Base-by-base conservation (phyloP, 2,329 filamentous ascomycete genomes). In the Lachnellula subtilissima region DNA sequence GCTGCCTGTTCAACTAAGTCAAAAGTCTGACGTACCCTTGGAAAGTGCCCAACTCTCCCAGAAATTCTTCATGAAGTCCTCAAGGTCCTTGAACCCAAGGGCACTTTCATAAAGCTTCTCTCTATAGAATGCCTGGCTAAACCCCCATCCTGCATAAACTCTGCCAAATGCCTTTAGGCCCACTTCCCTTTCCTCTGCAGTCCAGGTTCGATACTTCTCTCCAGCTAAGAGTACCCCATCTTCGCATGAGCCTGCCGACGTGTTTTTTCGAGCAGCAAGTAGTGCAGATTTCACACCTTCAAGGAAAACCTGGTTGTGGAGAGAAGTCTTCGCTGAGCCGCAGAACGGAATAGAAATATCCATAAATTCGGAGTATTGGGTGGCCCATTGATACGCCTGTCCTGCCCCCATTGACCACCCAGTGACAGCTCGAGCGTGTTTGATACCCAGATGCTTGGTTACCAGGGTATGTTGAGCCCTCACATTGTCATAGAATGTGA, bases 61-160 rank as follows among this genome's bases (percentile, higher is more conserved):
- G 65, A 89, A 91, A 12, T 78, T 82, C 6, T 82, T 74, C 77
- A 93, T 81, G 59, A 91, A 93, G 52, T 88, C 83, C 59, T 91
- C 87, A 2, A 92, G 75, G 53, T 82, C 76, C 61, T 84, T 83
- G 64, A 79, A 90, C 0, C 86, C 85, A 8, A 91, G 76, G 0
- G 68, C 74, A 1, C 71, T 84, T 68, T 88, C 81, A 67, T 86
- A 86, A n/a, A 89, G 57, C 67, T 79, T 85, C 62, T 89, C 76
- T 1, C 89, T 79, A 65, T 93, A 93, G 65, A 92, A 93, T 0
- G 87, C 79, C 65, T 92, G 88, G 51, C 84, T 88, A 65, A 93
- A 88, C 0, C 89, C 89, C 88, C 84, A 94, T 0, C 88, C 89
- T 1, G 89, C 88, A 70, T 94, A 94, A 0, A 85, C 88, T 46